A percentile compares a stretch with the other conserved stretches of the same genome.
Evolutionary conservation across 208 protist genomes (phyloP).

Genomic region (Acanthamoeba lenticulata): DNA sequence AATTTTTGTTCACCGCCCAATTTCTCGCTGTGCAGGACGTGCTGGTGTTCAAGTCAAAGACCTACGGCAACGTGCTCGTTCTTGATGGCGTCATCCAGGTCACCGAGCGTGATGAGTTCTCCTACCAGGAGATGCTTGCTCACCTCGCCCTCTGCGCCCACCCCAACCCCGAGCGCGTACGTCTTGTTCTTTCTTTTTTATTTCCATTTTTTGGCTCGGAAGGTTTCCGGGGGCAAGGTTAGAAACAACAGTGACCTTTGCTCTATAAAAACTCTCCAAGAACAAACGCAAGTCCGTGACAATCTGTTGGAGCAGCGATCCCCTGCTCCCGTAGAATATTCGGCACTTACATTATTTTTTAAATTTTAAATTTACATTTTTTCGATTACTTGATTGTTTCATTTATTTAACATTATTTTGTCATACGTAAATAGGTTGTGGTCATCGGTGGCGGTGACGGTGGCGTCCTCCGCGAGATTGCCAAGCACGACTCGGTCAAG

Average conservation of each 20-base stretch:
- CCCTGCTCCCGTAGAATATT: neutral
- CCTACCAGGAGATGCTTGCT: slow-evolving; percentile 99
- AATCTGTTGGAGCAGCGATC: neutral
- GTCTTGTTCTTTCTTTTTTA: neutral
- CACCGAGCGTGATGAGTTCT: slow-evolving; percentile 97
- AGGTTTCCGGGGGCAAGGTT: neutral
- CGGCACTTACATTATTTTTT: neutral
- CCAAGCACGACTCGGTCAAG: slow-evolving; percentile 94
- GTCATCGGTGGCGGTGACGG: slow-evolving; percentile 98
- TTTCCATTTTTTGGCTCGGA: neutral
- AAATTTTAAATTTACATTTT: neutral
- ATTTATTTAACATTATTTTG: neutral
- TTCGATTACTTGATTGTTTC: neutral
- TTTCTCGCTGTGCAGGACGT: slow-evolving; percentile 12
- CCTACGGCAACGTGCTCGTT: slow-evolving; percentile 95
- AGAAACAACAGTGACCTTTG: neutral
- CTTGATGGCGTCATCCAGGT: slow-evolving; percentile 96
- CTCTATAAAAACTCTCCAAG: slow-evolving; percentile 11
- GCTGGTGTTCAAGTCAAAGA: slow-evolving; percentile 72
- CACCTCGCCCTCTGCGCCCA: slow-evolving; percentile 94
- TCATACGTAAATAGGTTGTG: slow-evolving; percentile 88
- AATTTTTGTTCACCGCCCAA: neutral
- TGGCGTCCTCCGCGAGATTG: slow-evolving; percentile 96
- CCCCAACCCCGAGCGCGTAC: slow-evolving; percentile 86
- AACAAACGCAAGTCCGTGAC: slow-evolving; percentile 4